Conservation (phyloP, 257 asterid genomes). For the Fraxinus americana region DNA sequence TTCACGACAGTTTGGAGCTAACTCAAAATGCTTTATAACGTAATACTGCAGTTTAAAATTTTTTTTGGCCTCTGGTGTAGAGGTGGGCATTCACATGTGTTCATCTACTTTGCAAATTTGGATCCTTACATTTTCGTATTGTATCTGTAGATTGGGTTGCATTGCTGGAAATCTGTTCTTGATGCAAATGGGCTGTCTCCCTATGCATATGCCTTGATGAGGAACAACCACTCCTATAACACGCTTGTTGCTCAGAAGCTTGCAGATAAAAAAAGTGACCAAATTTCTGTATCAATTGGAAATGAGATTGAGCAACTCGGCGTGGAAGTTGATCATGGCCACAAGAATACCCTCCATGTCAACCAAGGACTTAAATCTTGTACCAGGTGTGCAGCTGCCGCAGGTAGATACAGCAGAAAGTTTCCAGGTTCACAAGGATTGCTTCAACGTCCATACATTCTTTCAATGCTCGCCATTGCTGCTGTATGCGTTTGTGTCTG, state of each 20-base stretch:
- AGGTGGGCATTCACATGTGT: background rate
- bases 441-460: slow-evolving; percentile 73
- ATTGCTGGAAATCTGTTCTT: slow-evolving; percentile 64
- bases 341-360: slow-evolving; percentile 5
- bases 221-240: slow-evolving; percentile 70
- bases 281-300: slow-evolving; percentile 52
- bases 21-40: background rate
- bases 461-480: slow-evolving; percentile 78
- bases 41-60: background rate
- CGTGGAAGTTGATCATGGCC: slow-evolving; percentile 27
- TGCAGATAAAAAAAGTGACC: slow-evolving; percentile 41
- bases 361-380: slow-evolving; percentile 49
- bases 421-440: slow-evolving; percentile 52
- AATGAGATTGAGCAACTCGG: slow-evolving; percentile 38
- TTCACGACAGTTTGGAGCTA: background rate
- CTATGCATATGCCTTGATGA: slow-evolving; percentile 65
- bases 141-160: slow-evolving; percentile 61
- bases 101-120: background rate
- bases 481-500: slow-evolving; percentile 91
- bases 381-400: slow-evolving; percentile 61
- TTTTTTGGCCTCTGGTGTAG: background rate
- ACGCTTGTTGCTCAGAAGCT: slow-evolving; percentile 64
- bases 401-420: slow-evolving; percentile 37
- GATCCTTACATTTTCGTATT: background rate
- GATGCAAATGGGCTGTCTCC: slow-evolving; percentile 85